Conservation (phyloP, 2,329 filamentous ascomycete genomes). For the Coniochaeta hoffmannii region DNA sequence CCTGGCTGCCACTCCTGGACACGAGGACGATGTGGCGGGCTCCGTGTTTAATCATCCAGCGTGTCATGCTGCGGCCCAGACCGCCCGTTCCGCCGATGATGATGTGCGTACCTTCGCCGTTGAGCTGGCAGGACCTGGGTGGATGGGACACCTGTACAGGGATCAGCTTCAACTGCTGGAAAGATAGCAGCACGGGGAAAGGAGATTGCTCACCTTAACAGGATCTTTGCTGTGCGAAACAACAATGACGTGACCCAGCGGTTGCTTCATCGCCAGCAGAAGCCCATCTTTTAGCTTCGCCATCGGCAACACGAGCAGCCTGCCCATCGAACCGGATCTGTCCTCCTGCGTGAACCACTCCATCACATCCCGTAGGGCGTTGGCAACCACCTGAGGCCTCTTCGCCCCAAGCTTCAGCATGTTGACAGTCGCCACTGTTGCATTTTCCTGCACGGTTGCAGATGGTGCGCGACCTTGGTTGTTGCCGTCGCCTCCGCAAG, state of each 20-base stretch:
- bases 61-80: conserved; percentile 16
- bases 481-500: neutral
- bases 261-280: neutral
- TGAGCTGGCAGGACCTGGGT: conserved; percentile 9
- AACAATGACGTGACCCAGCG: neutral
- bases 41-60: conserved; percentile 17
- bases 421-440: neutral
- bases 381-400: neutral
- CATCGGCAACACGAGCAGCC: neutral
- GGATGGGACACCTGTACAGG: conserved; percentile 10
- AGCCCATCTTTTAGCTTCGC: neutral
- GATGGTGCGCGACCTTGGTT: neutral
- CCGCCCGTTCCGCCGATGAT: conserved; percentile 18
- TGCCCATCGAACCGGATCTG: neutral
- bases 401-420: neutral
- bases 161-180: neutral
- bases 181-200: conserved; percentile 4
- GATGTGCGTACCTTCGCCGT: conserved; percentile 12
- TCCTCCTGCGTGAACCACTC: conserved; percentile 1
- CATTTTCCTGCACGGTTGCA: neutral
- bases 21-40: conserved; percentile 15
- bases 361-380: neutral
- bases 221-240: neutral
- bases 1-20: conserved; percentile 13
- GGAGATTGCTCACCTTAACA: neutral